Evolutionary conservation across 2,329 filamentous ascomycete genomes (phyloP).

Genomic region (Cladosporium sp.): DNA sequence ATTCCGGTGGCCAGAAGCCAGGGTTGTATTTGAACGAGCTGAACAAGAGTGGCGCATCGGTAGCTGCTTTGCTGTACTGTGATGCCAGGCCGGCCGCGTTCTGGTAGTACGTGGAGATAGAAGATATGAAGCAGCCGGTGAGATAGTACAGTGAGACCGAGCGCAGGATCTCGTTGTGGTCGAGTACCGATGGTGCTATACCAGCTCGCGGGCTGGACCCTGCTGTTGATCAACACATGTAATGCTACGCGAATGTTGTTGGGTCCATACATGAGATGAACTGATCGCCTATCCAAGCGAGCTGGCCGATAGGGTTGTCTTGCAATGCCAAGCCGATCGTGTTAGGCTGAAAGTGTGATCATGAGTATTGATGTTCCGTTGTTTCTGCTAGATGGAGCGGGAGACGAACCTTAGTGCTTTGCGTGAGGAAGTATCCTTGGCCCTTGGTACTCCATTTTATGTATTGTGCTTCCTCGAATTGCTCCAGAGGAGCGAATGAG

Average conservation of each 20-base stretch:
- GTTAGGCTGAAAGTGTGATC: constrained; percentile 24
- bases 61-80: background rate
- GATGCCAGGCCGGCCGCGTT: constrained; percentile 19
- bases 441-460: background rate
- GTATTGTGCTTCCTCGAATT: background rate
- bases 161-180: constrained; percentile 16
- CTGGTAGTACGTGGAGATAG: constrained; percentile 32
- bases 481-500: background rate
- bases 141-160: constrained; percentile 31
- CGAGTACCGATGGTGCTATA: constrained; percentile 24
- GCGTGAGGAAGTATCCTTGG: constrained; percentile 8
- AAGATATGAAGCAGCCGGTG: constrained; percentile 30
- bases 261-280: constrained; percentile 11
- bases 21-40: constrained; percentile 15
- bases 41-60: constrained; percentile 14
- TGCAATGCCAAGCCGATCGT: constrained; percentile 38
- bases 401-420: constrained; percentile 6
- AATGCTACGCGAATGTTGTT: too few relatives aligned
- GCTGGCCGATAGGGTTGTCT: constrained; percentile 36
- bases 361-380: background rate
- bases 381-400: background rate
- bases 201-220: constrained; percentile 16
- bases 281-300: constrained; percentile 36
- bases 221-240: too few relatives aligned
- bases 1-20: background rate